Percentiles rank a stretch among this genome's conserved stretches.
These are phyloP conservation scores for Prillingera fragicola DNA, from an alignment of 1,284 basidiomycete species.

Conservation along the genomic window DNA sequence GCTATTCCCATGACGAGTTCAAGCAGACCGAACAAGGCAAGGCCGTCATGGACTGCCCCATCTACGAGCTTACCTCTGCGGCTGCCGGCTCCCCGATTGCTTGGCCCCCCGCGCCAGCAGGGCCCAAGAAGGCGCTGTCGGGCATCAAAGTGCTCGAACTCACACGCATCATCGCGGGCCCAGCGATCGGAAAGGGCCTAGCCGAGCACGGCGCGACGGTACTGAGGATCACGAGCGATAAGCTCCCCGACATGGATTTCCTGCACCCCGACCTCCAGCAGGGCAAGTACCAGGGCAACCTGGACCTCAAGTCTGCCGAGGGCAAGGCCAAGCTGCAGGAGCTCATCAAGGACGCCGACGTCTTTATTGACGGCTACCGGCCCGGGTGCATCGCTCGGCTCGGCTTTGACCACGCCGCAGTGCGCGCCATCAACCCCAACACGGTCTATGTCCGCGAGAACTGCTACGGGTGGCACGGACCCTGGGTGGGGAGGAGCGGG, in stretches of 20 bases:
- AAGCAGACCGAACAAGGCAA: constrained; percentile 4
- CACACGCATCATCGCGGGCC: constrained; percentile 11
- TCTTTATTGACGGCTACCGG: constrained; percentile 15
- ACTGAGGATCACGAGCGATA: constrained; percentile 6
- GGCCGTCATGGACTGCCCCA: constrained; percentile 6
- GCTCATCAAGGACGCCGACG: constrained; percentile 7
- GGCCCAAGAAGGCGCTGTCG: constrained; percentile 1
- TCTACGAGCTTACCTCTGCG: constrained; percentile 9
- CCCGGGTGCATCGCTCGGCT: constrained; percentile 6
- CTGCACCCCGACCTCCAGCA: constrained; percentile 9
- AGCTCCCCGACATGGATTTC: constrained; percentile 5
- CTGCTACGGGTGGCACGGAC: constrained; percentile 16
- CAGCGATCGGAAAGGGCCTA: constrained; percentile 7
- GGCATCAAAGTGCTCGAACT: constrained; percentile 17
- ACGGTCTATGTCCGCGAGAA: constrained; percentile 11
- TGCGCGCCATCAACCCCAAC: constrained; percentile 7
- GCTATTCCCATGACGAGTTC: constrained; percentile 12
- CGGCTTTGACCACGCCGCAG: constrained; percentile 3
- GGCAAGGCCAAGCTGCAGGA: constrained; percentile 1
- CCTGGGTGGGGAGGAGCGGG: constrained; percentile 9
- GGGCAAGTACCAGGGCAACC: constrained; percentile 9
- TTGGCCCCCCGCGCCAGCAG: neutral
- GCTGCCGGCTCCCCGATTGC: too few species aligned
- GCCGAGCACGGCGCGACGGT: constrained; percentile 14
- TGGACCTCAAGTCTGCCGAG: constrained; percentile 7